These are phyloP conservation scores for Pisolithus thermaeus DNA, from an alignment of 1,284 basidiomycete species.

Conservation along the genomic window DNA sequence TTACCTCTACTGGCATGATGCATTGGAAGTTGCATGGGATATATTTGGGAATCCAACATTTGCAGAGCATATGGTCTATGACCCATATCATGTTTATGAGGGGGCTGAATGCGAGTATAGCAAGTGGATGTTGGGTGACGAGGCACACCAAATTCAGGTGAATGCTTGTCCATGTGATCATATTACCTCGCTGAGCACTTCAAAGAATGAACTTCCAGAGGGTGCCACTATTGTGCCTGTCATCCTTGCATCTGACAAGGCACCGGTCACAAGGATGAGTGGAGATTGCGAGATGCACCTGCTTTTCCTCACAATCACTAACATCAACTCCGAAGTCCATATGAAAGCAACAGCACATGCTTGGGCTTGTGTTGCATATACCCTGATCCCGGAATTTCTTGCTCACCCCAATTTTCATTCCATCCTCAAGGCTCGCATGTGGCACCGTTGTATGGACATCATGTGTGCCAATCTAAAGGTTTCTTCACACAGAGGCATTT, in stretches of 20 bases:
- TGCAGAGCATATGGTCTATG: slow-evolving; percentile 1
- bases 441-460: slow-evolving; percentile 3
- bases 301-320: slow-evolving; percentile 4
- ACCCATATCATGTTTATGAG: background rate
- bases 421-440: slow-evolving; percentile 3
- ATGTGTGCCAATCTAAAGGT: slow-evolving; percentile 1
- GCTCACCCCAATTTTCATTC: background rate
- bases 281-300: slow-evolving; percentile 8
- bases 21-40: background rate
- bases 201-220: slow-evolving; percentile 1
- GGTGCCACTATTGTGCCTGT: slow-evolving; percentile 3
- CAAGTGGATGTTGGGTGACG: slow-evolving; percentile 3
- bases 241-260: slow-evolving; percentile 11
- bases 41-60: slow-evolving; percentile 2
- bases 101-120: background rate
- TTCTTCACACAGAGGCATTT: background rate
- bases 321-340: slow-evolving; percentile 5
- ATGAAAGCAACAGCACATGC: slow-evolving; percentile 9
- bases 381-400: slow-evolving; percentile 4
- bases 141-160: slow-evolving; percentile 2
- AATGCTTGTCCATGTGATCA: background rate
- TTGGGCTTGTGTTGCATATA: slow-evolving; percentile 4
- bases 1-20: background rate
- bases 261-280: background rate
- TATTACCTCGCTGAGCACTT: background rate